Percentiles rank a stretch among this genome's conserved stretches.
Conservation (phyloP, 352 stramenopile genomes). For the Globisporangium emineosum region DNA sequence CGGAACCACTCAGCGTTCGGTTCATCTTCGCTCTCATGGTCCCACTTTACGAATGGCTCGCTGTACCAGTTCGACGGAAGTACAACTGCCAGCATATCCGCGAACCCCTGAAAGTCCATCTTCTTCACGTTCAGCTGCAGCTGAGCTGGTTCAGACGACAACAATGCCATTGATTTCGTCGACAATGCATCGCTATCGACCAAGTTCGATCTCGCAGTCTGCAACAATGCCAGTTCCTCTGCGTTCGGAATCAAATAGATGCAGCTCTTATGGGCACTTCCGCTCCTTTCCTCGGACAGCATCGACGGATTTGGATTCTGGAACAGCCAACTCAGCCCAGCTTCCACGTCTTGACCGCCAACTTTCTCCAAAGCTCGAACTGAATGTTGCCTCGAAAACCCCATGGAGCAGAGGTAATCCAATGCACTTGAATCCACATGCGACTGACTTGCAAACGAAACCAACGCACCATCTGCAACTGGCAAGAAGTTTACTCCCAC, state of each 20-base stretch:
- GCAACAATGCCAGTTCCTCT: conserved; percentile 44
- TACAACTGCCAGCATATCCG: conserved; percentile 46
- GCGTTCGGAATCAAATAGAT: conserved; percentile 44
- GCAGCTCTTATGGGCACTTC: conserved; percentile 4
- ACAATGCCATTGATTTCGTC: conserved; percentile 23
- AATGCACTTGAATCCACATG: conserved; percentile 30
- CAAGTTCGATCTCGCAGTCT: conserved; percentile 30
- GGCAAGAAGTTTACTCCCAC: conserved; percentile 56
- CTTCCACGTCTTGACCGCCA: conserved; percentile 40
- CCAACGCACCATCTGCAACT: conserved; percentile 47
- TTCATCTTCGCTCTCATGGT: conserved; percentile 21
- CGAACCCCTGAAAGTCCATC: conserved; percentile 48
- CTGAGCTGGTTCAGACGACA: conserved; percentile 30
- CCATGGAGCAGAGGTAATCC: conserved; percentile 59
- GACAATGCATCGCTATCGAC: conserved; percentile 41
- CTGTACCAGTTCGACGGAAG: conserved; percentile 50
- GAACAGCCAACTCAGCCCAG: conserved; percentile 63
- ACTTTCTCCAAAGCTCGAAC: conserved; percentile 33
- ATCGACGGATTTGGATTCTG: conserved; percentile 43
- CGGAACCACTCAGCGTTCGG: conserved; percentile 61
- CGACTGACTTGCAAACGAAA: conserved; percentile 27
- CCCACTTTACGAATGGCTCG: conserved; percentile 27
- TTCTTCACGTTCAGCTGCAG: conserved; percentile 46
- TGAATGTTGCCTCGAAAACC: conserved; percentile 52
- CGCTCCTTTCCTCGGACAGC: background rate